Base-by-base conservation (phyloP, 2,329 filamentous ascomycete genomes). In the Ophiosphaerella herpotricha region DNA sequence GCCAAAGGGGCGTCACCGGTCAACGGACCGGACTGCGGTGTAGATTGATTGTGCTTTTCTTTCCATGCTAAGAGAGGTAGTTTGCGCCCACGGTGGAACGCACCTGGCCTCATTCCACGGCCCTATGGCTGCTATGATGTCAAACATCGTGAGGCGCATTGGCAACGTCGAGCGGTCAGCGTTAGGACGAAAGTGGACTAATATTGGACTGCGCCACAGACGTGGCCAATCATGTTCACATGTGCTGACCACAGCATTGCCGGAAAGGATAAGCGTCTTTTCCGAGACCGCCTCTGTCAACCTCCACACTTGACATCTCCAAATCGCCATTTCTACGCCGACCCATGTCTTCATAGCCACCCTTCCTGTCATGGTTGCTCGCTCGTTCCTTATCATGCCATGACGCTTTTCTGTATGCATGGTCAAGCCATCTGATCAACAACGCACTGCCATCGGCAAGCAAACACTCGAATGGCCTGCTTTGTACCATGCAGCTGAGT, bases 141-240 rank as follows among this genome's bases (percentile, higher is more conserved):
- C 44, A 43, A 39, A 23, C 13, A 23, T 39, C 26, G 48, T 43
- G 34, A 35, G 31, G 12, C 7, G 14, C 31, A 31, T 24, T 16
- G 12, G 9, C 12, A 37, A 16, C 21, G 39, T 39, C 34, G 21
- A 43, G 43, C 48, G 48, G 48, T 51, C 48, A 43, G 39, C 23
- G 24, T n/a, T 18, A 32, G 18, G 9, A 8, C 8, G 6, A 6
- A 29, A 29, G 26, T 8, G 6, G 26, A 29, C 26, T 29, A 29
- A 4, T 16, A 9, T 36, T 36, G 14, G 18, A 18, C 34, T 36
- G 39, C 39, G 39, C 39, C 39, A 41, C 26, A 23, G 8, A 9
- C 14, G 8, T 41, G 33, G 33, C 42, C 42, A 44, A 35, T 37
- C 42, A n/a, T 23, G 8, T 31, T 7, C n/a, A 5, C 31, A 18